These are phyloP conservation scores for Halteria grandinella DNA, from an alignment of 73 alveolate genomes.

Conservation along the genomic window DNA sequence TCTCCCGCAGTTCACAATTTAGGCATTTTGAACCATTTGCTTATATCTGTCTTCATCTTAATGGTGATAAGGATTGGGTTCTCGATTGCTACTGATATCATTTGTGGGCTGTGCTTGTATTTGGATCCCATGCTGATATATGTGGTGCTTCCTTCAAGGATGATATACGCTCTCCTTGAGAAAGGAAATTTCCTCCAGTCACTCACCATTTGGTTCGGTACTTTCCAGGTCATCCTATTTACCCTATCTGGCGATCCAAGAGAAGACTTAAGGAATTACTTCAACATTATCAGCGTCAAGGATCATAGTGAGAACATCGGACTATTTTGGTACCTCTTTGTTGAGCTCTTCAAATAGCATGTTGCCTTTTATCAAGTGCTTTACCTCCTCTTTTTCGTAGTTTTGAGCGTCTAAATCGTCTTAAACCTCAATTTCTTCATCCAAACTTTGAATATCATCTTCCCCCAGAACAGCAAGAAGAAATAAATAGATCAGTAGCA, in stretches of 20 bases:
- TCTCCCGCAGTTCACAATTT: conserved; percentile 17
- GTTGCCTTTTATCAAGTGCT: conserved; percentile 15
- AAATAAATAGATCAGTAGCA: background rate
- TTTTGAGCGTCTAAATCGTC: background rate
- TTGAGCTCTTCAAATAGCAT: conserved; percentile 39
- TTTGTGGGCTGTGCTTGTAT: background rate
- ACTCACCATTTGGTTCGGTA: background rate
- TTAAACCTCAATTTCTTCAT: background rate
- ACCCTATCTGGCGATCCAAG: background rate
- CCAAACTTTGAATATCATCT: background rate
- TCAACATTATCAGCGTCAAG: conserved; percentile 6
- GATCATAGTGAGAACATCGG: conserved; percentile 50
- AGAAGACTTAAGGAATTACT: background rate
- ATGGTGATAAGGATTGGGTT: background rate
- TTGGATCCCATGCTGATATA: background rate
- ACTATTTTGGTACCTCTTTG: conserved; percentile 41
- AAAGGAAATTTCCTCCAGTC: background rate
- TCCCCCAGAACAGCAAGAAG: background rate
- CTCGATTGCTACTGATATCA: background rate
- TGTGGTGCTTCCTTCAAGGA: background rate
- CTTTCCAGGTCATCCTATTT: background rate
- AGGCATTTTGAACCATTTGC: conserved; percentile 21
- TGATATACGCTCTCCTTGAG: background rate
- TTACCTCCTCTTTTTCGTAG: background rate
- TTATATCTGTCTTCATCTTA: background rate